A percentile compares a stretch with the other conserved stretches of the same genome.
These are phyloP conservation scores for Paecilomyces fulvus DNA, from an alignment of 2,329 filamentous ascomycete genomes.

Conservation along the genomic window DNA sequence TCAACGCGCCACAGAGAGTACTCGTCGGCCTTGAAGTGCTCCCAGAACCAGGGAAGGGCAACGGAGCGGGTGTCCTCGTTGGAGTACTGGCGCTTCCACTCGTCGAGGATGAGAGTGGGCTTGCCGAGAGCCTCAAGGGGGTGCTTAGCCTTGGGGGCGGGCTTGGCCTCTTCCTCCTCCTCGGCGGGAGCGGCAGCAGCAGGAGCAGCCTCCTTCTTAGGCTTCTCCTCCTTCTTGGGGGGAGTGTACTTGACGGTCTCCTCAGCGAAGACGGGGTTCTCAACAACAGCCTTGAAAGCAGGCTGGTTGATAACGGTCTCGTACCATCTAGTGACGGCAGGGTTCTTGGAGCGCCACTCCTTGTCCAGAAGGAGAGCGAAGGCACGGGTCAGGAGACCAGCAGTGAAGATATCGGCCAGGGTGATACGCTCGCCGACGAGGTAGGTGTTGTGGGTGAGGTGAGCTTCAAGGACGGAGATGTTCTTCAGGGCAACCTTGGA, in stretches of 20 bases:
- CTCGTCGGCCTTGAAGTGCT: conserved; percentile 87
- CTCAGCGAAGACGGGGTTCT: conserved; percentile 70
- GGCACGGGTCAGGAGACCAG: conserved; percentile 70
- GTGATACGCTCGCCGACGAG: conserved; percentile 96
- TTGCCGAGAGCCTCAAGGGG: conserved; percentile 77
- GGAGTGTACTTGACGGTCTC: conserved; percentile 64
- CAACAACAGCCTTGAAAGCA: conserved; percentile 73
- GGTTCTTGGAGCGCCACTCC: conserved; percentile 73
- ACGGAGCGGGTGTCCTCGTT: conserved; percentile 78
- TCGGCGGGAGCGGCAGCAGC: conserved; percentile 49
- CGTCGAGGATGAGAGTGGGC: conserved; percentile 76
- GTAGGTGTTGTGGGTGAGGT: conserved; percentile 90
- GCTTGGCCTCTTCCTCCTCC: conserved; percentile 52
- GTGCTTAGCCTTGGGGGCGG: conserved; percentile 89
- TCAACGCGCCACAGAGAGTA: conserved; percentile 91
- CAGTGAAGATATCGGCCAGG: conserved; percentile 84
- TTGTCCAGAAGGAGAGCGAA: conserved; percentile 95
- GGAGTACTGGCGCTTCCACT: conserved; percentile 99
- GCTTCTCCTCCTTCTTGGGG: conserved; percentile 61
- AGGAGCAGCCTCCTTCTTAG: conserved; percentile 63
- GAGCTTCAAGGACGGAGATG: conserved; percentile 68
- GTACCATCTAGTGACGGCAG: conserved; percentile 88
- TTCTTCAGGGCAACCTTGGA: conserved; percentile 61
- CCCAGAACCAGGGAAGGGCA: conserved; percentile 97
- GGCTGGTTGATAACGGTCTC: conserved; percentile 88